Evolutionary conservation across 306 rosid species (phyloP), one percentile per base, ranked within the genome.

Genomic region (Medicago lupulina): DNA sequence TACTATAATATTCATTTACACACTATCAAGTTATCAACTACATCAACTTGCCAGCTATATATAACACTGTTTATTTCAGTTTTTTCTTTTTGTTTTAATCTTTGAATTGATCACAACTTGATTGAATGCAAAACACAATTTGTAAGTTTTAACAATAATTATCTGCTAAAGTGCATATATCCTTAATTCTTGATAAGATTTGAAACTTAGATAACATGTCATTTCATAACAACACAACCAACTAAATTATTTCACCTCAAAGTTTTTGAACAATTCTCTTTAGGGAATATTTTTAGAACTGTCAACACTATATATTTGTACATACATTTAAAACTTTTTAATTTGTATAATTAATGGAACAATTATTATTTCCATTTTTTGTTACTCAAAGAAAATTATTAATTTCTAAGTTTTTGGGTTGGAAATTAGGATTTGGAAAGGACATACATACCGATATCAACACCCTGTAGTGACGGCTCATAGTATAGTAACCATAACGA

Each of bases 401-500:
- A 28, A 3, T 28, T 34, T 1, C 38, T 2, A 1, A 9, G 14
- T 8, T 39, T 46, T 39, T 39, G 10, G 21, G 36, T 46, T 74
- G 15, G 71, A 62, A 74, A 40, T 39, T 39, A 53, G 31, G 38
- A 74, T 54, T 40, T 23, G 39, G 28, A 58, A 25, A 54, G 67
- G 40, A 18, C 53, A 11, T 58, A 13, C 12, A 23, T 6, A 46
- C 14, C 8, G 44, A 71, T n/a, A 12, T 14, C 19, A 53, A 64
- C 68, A 67, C 38, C 61, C 58, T 67, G 67, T 65, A 57, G 40
- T 61, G 16, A 39, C 21, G 73, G 82, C 31, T 34, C 38, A 34
- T 34, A 34, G 21, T 50, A 58, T 6, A 66, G 76, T 79, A 85
- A 82, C 84, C 84, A 86, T 79, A 85, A 82, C 84, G 85, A 86